A percentile compares a stretch with the other conserved stretches of the same genome.
These are phyloP conservation scores for Serendipita indica DNA, from an alignment of 768 basidiomycete species.

Conservation along the genomic window DNA sequence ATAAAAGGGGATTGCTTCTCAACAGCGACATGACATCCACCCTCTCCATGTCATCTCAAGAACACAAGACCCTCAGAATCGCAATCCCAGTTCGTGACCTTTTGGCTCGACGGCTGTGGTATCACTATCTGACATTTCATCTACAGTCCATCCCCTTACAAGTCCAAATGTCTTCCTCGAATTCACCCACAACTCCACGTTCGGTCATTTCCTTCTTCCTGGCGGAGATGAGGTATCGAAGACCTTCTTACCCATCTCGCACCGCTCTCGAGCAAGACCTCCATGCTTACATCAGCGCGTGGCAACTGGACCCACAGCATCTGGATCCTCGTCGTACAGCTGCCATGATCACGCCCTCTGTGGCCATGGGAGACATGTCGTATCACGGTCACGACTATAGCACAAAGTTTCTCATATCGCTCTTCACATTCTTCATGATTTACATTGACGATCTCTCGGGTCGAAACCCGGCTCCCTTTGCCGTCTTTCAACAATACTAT, in stretches of 20 bases:
- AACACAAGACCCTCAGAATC: too few species aligned
- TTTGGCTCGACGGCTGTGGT: neutral
- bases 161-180: too few species aligned
- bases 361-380: conserved; percentile 8
- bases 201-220: neutral
- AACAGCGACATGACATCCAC: too few species aligned
- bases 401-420: conserved; percentile 1
- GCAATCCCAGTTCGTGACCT: too few species aligned
- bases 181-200: neutral
- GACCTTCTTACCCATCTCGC: neutral
- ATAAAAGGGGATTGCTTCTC: too few species aligned
- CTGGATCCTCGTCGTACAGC: neutral
- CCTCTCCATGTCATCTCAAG: too few species aligned
- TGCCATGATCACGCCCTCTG: neutral
- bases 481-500: conserved; percentile 1
- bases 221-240: neutral
- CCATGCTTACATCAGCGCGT: neutral
- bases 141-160: too few species aligned
- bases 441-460: conserved; percentile 4
- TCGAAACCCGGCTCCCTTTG: neutral
- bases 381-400: conserved; percentile 2
- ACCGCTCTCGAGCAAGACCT: neutral
- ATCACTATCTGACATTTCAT: neutral
- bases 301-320: neutral
- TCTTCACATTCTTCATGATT: conserved; percentile 9